These are phyloP conservation scores for Haematococcus lacustris DNA, from an alignment of 139 green algal species.

Conservation along the genomic window DNA sequence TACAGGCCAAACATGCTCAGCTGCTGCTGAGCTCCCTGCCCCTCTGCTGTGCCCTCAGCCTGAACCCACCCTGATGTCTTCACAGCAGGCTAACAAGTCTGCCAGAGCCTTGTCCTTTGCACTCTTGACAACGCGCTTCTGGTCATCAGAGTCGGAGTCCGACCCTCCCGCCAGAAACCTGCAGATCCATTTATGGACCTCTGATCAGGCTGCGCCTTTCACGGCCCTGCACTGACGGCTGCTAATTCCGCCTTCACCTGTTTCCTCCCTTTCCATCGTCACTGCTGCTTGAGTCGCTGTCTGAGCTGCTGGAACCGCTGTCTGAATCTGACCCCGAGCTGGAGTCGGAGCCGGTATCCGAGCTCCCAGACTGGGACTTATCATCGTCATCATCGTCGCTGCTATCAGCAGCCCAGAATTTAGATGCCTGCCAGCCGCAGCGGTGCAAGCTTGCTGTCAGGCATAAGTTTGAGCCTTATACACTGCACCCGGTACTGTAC, in stretches of 20 bases:
- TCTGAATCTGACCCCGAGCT: slow-evolving; percentile 29
- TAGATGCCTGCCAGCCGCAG: background rate
- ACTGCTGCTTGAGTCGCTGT: slow-evolving; percentile 29
- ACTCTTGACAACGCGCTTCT: slow-evolving; percentile 67
- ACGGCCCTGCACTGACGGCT: background rate
- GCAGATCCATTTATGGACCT: background rate
- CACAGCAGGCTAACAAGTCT: slow-evolving; percentile 70
- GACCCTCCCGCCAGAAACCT: slow-evolving; percentile 72
- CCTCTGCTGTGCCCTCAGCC: background rate
- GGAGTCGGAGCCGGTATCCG: slow-evolving; percentile 36
- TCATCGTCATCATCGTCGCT: slow-evolving; percentile 18
- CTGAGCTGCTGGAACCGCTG: slow-evolving; percentile 28
- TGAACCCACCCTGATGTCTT: slow-evolving; percentile 75
- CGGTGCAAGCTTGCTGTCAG: no score
- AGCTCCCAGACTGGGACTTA: slow-evolving; percentile 3
- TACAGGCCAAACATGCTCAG: background rate
- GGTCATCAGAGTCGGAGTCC: slow-evolving; percentile 71
- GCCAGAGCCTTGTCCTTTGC: slow-evolving; percentile 84
- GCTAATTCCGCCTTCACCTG: background rate
- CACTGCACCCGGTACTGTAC: no score
- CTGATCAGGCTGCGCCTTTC: background rate
- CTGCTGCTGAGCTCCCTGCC: background rate
- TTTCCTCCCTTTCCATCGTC: background rate
- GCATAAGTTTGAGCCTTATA: no score
- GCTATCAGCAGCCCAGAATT: slow-evolving; percentile 14